Conservation (phyloP, 2,329 filamentous ascomycete species). For the Emmonsiellopsis sp. region DNA sequence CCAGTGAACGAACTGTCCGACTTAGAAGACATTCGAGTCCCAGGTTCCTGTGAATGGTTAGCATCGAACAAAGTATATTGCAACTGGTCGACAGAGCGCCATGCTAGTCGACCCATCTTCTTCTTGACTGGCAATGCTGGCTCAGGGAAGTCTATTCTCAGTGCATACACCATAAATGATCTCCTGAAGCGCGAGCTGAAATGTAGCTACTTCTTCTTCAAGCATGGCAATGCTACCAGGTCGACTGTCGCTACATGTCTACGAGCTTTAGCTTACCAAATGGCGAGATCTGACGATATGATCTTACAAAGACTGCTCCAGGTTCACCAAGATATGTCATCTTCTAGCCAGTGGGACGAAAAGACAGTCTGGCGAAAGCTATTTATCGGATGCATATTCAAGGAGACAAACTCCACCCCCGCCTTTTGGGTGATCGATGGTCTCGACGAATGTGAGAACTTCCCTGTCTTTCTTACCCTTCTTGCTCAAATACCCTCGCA, state of each 20-base stretch:
- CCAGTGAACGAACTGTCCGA: conserved; percentile 17
- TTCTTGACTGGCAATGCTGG: conserved; percentile 25
- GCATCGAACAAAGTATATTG: conserved; percentile 13
- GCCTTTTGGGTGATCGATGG: conserved; percentile 15
- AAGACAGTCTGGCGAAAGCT: conserved; percentile 8
- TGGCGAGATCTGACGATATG: conserved; percentile 17
- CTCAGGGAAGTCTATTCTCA: conserved; percentile 28
- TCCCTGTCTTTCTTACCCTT: background rate
- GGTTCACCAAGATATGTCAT: background rate
- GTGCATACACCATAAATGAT: conserved; percentile 22
- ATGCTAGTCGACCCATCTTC: conserved; percentile 13
- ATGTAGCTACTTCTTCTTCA: conserved; percentile 24
- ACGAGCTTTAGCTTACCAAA: conserved; percentile 20
- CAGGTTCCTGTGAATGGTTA: conserved; percentile 25
- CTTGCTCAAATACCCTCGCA: conserved; percentile 11
- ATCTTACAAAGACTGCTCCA: conserved; percentile 5
- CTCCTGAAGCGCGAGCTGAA: conserved; percentile 10
- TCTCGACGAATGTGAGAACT: conserved; percentile 13
- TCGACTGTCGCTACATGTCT: conserved; percentile 19
- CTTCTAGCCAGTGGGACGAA: conserved; percentile 11
- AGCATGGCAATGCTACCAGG: conserved; percentile 12
- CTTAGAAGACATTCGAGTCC: conserved; percentile 17
- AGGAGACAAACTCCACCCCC: conserved; percentile 1
- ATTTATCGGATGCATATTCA: conserved; percentile 7
- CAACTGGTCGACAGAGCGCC: conserved; percentile 13